A percentile compares a stretch with the other conserved stretches of the same genome.
phyloP scores from a whole-genome alignment of 306 rosid genomes.

The Crataegus laevigata region DNA sequence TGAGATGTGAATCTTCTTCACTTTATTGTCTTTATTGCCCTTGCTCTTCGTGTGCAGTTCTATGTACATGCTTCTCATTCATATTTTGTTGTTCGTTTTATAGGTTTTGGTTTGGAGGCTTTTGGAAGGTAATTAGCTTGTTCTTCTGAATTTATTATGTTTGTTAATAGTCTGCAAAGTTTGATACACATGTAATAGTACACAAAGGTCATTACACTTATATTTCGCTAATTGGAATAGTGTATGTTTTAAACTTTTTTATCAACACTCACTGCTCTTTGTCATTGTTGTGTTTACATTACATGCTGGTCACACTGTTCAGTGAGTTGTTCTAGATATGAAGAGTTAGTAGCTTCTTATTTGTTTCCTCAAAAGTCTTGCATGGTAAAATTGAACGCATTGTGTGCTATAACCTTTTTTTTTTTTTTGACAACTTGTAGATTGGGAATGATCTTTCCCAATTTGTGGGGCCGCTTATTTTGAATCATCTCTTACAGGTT shows the following conservation, averaged over 20 bases:
- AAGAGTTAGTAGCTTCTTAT: neutral
- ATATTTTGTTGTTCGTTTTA: constrained; percentile 12
- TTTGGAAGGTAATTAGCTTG: constrained; percentile 62
- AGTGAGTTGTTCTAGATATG: neutral
- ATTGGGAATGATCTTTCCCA: constrained; percentile 82
- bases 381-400: neutral
- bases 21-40: neutral
- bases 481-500: constrained; percentile 77
- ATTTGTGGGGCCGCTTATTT: constrained; percentile 77
- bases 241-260: too few species aligned
- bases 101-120: constrained; percentile 99
- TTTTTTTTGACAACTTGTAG: constrained; percentile 38
- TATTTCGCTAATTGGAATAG: neutral
- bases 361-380: neutral
- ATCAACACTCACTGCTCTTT: neutral
- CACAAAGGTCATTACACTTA: neutral
- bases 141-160: neutral
- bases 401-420: constrained; percentile 3
- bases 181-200: neutral
- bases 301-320: neutral
- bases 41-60: constrained; percentile 2
- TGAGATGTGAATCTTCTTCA: constrained; percentile 1
- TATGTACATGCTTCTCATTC: constrained; percentile 11
- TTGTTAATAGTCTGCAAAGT: neutral
- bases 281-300: neutral